phyloP scores from a whole-genome alignment of 768 basidiomycete species.

The Ephemerocybe angulata region DNA sequence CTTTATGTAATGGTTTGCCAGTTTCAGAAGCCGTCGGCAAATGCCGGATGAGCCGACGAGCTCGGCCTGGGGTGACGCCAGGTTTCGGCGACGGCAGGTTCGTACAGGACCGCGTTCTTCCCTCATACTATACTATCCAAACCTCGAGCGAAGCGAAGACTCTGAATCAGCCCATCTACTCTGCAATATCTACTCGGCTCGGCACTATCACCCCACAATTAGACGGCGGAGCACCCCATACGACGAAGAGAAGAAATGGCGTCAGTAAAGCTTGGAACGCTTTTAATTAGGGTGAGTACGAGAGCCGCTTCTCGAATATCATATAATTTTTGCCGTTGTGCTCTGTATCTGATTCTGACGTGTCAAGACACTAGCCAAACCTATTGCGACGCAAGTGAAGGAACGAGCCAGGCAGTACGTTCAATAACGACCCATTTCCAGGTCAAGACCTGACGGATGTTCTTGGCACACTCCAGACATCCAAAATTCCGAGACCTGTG shows the following conservation, averaged over 20 bases:
- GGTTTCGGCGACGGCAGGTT: not conserved
- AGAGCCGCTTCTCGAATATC: not conserved
- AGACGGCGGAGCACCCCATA: not conserved
- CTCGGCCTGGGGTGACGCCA: not conserved
- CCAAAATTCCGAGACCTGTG: conserved; percentile 69
- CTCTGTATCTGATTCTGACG: no score
- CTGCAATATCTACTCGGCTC: no score
- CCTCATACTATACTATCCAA: not conserved
- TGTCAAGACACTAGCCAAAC: conserved; percentile 76
- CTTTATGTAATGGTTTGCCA: not conserved
- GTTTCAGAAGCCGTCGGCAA: not conserved
- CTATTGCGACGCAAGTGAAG: conserved; percentile 67
- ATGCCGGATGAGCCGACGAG: not conserved
- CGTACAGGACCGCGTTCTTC: not conserved
- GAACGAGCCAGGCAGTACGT: conserved; percentile 69
- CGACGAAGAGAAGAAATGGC: conserved; percentile 3
- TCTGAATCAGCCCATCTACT: not conserved
- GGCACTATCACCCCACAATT: not conserved
- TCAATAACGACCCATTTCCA: not conserved
- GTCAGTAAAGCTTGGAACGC: conserved; percentile 13
- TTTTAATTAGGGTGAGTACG: conserved; percentile 9
- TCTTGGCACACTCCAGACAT: conserved; percentile 39
- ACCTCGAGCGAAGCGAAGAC: not conserved
- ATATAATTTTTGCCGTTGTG: conserved; percentile 7
- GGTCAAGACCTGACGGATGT: not conserved